phyloP scores from a whole-genome alignment of 2,329 filamentous ascomycete species.

The Beauveria sp. region DNA sequence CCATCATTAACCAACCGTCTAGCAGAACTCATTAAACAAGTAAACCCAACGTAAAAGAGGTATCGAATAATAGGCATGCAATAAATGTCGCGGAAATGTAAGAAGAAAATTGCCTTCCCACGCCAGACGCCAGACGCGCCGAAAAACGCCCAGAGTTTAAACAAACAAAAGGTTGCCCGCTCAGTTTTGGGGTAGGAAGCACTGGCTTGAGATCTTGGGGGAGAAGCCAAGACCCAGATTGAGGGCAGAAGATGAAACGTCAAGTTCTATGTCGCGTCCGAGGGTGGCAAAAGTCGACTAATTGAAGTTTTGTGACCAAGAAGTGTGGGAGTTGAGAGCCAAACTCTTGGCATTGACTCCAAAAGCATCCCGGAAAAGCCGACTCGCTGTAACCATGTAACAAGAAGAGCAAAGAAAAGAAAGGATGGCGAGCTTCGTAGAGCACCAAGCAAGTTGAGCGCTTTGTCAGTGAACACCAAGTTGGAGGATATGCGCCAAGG shows the following conservation, averaged over 20 bases:
- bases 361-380: neutral
- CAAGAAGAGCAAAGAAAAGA: neutral
- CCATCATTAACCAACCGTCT: conserved; percentile 3
- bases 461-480: neutral
- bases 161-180: conserved; percentile 2
- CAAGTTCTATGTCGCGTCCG: neutral
- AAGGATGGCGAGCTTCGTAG: neutral
- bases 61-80: conserved; percentile 9
- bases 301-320: neutral
- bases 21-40: neutral
- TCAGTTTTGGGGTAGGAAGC: neutral
- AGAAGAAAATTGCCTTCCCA: neutral
- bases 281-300: neutral
- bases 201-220: neutral
- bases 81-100: conserved; percentile 1
- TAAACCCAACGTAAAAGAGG: conserved; percentile 6
- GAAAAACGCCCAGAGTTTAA: neutral
- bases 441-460: neutral
- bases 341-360: neutral
- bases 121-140: conserved; percentile 10
- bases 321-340: neutral
- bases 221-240: neutral
- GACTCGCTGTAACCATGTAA: neutral
- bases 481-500: neutral
- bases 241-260: neutral